phyloP scores from a whole-genome alignment of 371 early-diverging fungal species.

The Actinomortierella ambigua region DNA sequence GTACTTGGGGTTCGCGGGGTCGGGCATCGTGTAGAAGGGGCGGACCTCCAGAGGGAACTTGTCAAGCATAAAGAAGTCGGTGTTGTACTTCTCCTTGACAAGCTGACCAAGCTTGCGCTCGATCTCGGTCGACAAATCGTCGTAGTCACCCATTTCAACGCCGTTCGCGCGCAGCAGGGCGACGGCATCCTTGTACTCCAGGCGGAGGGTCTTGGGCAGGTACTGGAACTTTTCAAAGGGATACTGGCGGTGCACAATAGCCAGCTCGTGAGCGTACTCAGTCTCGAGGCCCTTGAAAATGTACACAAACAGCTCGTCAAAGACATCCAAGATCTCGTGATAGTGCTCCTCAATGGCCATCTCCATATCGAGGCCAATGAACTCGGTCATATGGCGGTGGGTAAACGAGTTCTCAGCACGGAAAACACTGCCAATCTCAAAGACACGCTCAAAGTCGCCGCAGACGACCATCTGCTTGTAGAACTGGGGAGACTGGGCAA shows the following conservation, averaged over 20 bases:
- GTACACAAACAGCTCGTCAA: conserved; percentile 89
- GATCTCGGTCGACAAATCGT: conserved; percentile 92
- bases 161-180: conserved; percentile 92
- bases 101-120: conserved; percentile 95
- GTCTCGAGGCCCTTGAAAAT: conserved; percentile 90
- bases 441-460: conserved; percentile 98
- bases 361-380: conserved; percentile 99
- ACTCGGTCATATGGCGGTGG: conserved; percentile 99
- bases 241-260: conserved; percentile 89
- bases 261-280: conserved; percentile 87
- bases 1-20: conserved; percentile 85
- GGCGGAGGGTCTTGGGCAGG: conserved; percentile 84
- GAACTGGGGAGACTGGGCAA: conserved; percentile 99
- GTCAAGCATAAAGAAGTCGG: conserved; percentile 99
- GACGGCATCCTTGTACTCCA: conserved; percentile 93
- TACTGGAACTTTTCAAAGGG: conserved; percentile 93
- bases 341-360: conserved; percentile 99
- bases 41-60: conserved; percentile 98
- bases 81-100: conserved; percentile 94
- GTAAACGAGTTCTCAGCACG: conserved; percentile 99
- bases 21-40: conserved; percentile 99
- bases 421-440: conserved; percentile 99
- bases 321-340: conserved; percentile 91
- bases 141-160: conserved; percentile 91
- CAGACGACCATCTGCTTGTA: conserved; percentile 99